These are phyloP conservation scores for Tillandsia leiboldiana DNA, from an alignment of 176 grass and related monocot genomes.

Conservation along the genomic window DNA sequence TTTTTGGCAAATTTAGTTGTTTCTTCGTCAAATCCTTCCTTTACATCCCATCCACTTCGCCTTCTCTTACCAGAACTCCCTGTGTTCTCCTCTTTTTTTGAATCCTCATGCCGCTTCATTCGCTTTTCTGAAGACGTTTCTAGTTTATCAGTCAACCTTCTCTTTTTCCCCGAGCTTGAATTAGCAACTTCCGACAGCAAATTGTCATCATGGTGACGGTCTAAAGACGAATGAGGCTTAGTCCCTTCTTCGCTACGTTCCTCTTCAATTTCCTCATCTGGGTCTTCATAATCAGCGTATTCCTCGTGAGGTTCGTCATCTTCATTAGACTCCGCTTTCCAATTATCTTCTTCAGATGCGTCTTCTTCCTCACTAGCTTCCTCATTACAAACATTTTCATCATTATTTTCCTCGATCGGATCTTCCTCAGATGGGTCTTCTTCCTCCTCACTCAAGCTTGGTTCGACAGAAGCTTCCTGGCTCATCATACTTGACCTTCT, in stretches of 20 bases:
- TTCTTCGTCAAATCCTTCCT: neutral
- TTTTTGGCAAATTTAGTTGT: constrained; percentile 1
- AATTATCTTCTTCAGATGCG: constrained; percentile 24
- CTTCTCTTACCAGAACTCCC: constrained; percentile 16
- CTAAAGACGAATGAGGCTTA: constrained; percentile 27
- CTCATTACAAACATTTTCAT: constrained; percentile 8
- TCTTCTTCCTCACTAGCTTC: constrained; percentile 30
- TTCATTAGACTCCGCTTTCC: constrained; percentile 10
- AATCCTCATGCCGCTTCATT: constrained; percentile 10
- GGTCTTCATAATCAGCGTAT: constrained; percentile 9
- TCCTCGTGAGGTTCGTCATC: constrained; percentile 12
- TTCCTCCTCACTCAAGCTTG: constrained; percentile 1
- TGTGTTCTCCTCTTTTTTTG: constrained; percentile 3
- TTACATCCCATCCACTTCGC: constrained; percentile 7
- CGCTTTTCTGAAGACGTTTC: constrained; percentile 22
- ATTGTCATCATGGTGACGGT: constrained; percentile 21
- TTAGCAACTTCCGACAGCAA: constrained; percentile 19
- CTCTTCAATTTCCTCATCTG: neutral
- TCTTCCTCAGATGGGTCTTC: neutral
- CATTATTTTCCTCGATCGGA: neutral
- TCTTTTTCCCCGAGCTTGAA: constrained; percentile 36
- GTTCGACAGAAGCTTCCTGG: neutral
- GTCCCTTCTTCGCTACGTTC: constrained; percentile 23
- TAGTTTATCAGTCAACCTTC: constrained; percentile 35
- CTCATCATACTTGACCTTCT: neutral